A percentile compares a stretch with the other conserved stretches of the same genome.
Conservation (phyloP, 2,329 filamentous ascomycete genomes). For the Cyphellophora europaea region DNA sequence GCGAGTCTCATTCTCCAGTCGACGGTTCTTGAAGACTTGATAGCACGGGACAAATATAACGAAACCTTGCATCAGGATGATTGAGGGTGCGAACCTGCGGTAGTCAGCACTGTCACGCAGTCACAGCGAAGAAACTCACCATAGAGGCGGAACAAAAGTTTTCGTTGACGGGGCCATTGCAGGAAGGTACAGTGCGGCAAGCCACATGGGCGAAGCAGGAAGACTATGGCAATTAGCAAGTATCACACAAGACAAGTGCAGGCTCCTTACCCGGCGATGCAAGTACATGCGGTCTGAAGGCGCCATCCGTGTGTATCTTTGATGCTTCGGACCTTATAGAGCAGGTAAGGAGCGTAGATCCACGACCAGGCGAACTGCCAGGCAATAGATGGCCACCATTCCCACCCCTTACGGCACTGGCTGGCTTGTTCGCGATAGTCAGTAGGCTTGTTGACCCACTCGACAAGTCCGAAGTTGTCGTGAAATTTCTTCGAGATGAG, state of each 20-base stretch:
- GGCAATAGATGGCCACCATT: conserved; percentile 59
- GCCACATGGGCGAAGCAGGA: conserved; percentile 58
- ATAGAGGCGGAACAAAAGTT: conserved; percentile 49
- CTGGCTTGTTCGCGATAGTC: conserved; percentile 24
- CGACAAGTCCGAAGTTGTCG: conserved; percentile 34
- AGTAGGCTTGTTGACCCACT: conserved; percentile 43
- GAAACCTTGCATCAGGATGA: conserved; percentile 54
- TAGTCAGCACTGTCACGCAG: conserved; percentile 2
- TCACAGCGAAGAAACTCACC: conserved; percentile 29
- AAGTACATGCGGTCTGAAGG: conserved; percentile 48
- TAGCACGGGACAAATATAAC: conserved; percentile 55
- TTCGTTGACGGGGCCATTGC: conserved; percentile 36
- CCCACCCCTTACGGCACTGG: conserved; percentile 46
- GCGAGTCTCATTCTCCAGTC: conserved; percentile 25
- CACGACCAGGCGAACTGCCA: conserved; percentile 59
- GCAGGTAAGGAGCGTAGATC: conserved; percentile 50
- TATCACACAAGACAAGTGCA: conserved; percentile 1
- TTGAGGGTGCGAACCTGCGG: conserved; percentile 45
- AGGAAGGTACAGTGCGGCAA: conserved; percentile 46
- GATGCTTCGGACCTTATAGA: conserved; percentile 53
- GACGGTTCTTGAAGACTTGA: conserved; percentile 38
- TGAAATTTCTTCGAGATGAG: conserved; percentile 59
- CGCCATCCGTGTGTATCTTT: conserved; percentile 59
- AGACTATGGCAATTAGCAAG: conserved; percentile 33
- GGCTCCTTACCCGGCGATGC: conserved; percentile 33